These are phyloP conservation scores for Leccinum obscurum DNA, from an alignment of 768 basidiomycete species.

Conservation along the genomic window DNA sequence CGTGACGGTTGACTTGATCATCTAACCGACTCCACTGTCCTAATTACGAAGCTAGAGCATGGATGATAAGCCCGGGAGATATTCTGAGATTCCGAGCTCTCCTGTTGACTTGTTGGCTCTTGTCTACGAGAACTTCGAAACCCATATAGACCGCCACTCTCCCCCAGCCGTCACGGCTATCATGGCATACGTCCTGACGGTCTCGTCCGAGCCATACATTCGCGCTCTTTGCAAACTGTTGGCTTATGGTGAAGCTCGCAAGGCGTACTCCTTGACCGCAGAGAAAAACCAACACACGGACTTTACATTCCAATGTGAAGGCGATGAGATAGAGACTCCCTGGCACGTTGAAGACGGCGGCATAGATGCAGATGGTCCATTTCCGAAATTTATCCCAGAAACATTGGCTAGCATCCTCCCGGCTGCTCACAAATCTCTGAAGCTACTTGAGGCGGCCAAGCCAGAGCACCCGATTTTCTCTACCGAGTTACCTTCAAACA, in stretches of 20 bases:
- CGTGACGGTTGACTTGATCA: conserved; percentile 18
- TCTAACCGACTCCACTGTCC: background rate
- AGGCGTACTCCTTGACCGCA: conserved; percentile 26
- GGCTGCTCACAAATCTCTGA: conserved; percentile 68
- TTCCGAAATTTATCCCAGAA: conserved; percentile 64
- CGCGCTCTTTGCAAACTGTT: conserved; percentile 57
- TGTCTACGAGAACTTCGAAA: conserved; percentile 57
- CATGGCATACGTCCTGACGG: conserved; percentile 68
- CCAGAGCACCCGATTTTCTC: conserved; percentile 66
- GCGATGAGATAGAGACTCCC: conserved; percentile 38
- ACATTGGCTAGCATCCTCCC: conserved; percentile 53
- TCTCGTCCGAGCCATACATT: conserved; percentile 63
- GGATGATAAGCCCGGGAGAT: conserved; percentile 36
- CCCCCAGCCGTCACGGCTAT: conserved; percentile 47
- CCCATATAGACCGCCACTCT: conserved; percentile 56
- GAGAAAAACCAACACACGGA: conserved; percentile 19
- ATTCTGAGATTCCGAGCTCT: conserved; percentile 43
- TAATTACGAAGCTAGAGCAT: conserved; percentile 29
- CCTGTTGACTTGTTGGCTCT: conserved; percentile 56
- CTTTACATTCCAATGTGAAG: conserved; percentile 21
- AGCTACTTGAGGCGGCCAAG: conserved; percentile 60
- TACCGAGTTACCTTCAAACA: conserved; percentile 27
- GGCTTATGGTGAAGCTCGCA: conserved; percentile 42
- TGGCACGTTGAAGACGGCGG: conserved; percentile 43
- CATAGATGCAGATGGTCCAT: conserved; percentile 40